A percentile compares a stretch with the other conserved stretches of the same genome.
Conservation (phyloP, 2,329 filamentous ascomycete species). For the Akanthomyces uredinophilus region DNA sequence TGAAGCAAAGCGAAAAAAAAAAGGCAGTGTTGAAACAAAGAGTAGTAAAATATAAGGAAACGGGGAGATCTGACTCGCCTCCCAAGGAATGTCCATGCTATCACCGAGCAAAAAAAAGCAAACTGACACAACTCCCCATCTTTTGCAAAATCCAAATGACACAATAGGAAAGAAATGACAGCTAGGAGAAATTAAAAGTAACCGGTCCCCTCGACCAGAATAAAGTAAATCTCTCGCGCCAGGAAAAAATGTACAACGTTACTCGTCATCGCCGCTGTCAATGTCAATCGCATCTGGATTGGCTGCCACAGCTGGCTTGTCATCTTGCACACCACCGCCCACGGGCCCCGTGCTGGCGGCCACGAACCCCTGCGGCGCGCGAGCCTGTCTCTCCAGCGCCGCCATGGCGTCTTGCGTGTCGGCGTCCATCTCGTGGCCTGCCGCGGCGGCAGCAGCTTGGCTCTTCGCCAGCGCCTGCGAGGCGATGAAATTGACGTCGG, state of each 20-base stretch:
- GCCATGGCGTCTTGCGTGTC: slow-evolving; percentile 69
- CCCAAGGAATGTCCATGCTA: neutral
- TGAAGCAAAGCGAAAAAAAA: neutral
- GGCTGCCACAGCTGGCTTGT: slow-evolving; percentile 42
- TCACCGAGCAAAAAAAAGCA: neutral
- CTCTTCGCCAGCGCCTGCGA: slow-evolving; percentile 85
- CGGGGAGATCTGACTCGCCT: neutral
- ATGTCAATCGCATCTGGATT: slow-evolving; percentile 87
- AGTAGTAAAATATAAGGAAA: neutral
- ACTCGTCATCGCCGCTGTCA: slow-evolving; percentile 63
- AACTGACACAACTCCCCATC: neutral
- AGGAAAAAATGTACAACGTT: neutral
- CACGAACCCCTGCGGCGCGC: slow-evolving; percentile 86
- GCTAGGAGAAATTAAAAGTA: neutral
- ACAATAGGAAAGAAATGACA: neutral
- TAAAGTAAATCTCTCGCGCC: neutral
- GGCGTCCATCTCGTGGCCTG: slow-evolving; percentile 45
- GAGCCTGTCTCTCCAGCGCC: slow-evolving; percentile 79
- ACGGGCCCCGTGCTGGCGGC: slow-evolving; percentile 72
- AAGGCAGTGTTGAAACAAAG: slow-evolving; percentile 17
- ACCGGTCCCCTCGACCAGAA: neutral
- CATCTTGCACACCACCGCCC: slow-evolving; percentile 39
- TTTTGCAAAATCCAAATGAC: neutral
- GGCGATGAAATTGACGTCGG: slow-evolving; percentile 97
- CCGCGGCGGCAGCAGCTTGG: slow-evolving; percentile 55